Base-by-base conservation (phyloP, 805 yeast species). In the Komagataella pastoris region DNA sequence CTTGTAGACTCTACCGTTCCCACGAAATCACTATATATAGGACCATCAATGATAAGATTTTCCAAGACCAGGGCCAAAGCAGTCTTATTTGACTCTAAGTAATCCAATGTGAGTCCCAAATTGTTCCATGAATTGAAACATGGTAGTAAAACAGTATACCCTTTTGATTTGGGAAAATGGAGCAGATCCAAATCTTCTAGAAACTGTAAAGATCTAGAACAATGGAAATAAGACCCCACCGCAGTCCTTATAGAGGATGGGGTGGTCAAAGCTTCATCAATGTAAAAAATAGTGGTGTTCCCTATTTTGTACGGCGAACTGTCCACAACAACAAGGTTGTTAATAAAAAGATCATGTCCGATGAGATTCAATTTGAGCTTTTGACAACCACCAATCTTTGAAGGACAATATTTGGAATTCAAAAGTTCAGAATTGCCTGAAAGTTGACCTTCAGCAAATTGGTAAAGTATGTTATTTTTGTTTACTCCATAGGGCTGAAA, bases 81-180 rank as follows among this genome's bases (percentile, higher is more conserved):
- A 2, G 77, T 66, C 0, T 68, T 68, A 56, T 88, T 77, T 2
- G 63, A 52, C 53, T 79, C 72, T 19, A 90, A 64, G 61, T 81
- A 84, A 47, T 77, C 77, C 49, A 79, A 67, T 3, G 81, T 74
- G 24, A 90, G 67, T 3, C 80, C 85, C 18, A 81, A 70, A 3
- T 67, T 63, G 19, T 74, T 73, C 96, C 96, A 89, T 0, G 90
- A 76, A 46, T 72, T 69, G 30, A 85, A 80, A 53, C 89, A 82
- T 0, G 98, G 98, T 24, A 90, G 67, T 51, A 90, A 77, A 0
- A 83, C 66, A 0, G 97, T 79, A 67, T 88, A 88, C 0, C 95
- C 95, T 18, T 68, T 59, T 18, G 68, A 64, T 24, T 59, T 60
- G 10, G 73, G 67, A 46, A 84, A 69, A 53, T 76, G 75, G 19